A percentile compares a stretch with the other conserved stretches of the same genome.
These are phyloP conservation scores for Oxyria digyna DNA, from an alignment of 148 eudicot species.

Conservation along the genomic window DNA sequence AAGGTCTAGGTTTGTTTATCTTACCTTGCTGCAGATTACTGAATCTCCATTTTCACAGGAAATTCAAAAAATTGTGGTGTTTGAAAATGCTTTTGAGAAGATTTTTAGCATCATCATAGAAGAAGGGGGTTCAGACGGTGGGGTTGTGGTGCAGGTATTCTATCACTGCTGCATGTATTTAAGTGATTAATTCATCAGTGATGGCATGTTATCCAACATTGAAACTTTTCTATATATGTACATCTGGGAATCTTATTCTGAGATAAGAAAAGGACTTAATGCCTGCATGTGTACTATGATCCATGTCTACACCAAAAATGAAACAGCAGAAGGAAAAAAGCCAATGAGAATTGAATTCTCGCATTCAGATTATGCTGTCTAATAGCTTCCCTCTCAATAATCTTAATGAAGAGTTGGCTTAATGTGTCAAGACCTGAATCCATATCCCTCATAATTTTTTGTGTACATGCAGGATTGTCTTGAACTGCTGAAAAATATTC, in stretches of 20 bases:
- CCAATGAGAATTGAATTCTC: not conserved
- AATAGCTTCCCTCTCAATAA: not conserved
- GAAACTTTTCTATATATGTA: not conserved
- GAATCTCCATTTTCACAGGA: conserved; percentile 34
- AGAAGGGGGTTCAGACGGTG: conserved; percentile 98
- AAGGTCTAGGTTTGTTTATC: not conserved
- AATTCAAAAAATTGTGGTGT: conserved; percentile 97
- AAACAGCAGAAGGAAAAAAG: not conserved
- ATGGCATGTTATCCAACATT: not conserved
- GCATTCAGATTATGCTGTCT: not conserved
- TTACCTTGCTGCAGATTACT: not conserved
- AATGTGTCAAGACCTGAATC: not conserved
- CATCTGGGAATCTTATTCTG: not conserved
- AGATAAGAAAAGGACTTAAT: not conserved
- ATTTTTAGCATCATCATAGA: conserved; percentile 85
- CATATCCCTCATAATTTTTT: not conserved
- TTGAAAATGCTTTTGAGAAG: conserved; percentile 99
- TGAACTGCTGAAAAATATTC: conserved; percentile 75
- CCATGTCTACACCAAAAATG: not conserved
- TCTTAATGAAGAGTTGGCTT: not conserved
- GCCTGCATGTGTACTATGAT: not conserved
- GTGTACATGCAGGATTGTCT: conserved; percentile 77
- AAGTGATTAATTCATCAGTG: not conserved
- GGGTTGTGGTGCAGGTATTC: conserved; percentile 95
- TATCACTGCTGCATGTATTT: not conserved